phyloP scores from a whole-genome alignment of 2,329 filamentous ascomycete genomes.

The Aspergillus calidoustus region DNA sequence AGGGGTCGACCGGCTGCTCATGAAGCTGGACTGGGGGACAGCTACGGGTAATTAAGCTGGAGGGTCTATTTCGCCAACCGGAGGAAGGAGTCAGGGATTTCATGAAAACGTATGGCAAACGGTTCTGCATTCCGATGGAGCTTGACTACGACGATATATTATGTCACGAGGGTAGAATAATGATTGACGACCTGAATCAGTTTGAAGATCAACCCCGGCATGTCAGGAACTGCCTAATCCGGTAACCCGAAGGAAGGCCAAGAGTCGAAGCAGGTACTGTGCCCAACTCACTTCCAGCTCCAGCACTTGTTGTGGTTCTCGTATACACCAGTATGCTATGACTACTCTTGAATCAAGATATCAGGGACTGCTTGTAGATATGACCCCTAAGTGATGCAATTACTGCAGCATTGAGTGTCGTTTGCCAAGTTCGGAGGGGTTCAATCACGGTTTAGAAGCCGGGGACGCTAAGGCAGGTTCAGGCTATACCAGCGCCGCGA shows the following conservation, averaged over 20 bases:
- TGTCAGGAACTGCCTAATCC: constrained; percentile 16
- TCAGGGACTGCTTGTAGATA: not conserved
- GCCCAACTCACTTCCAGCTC: not conserved
- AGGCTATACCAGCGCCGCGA: not conserved
- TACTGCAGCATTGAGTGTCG: not conserved
- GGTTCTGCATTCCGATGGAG: constrained; percentile 2
- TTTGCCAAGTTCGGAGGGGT: constrained; percentile 1
- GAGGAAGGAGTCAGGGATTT: constrained; percentile 11
- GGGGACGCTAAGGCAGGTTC: constrained; percentile 8
- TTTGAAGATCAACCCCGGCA: not conserved
- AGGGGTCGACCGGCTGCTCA: constrained; percentile 81
- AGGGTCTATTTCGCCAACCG: not conserved
- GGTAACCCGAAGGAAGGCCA: constrained; percentile 17
- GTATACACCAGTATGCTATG: not conserved
- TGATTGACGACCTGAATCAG: not conserved
- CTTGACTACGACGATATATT: constrained; percentile 1
- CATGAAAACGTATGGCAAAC: not conserved
- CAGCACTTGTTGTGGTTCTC: not conserved
- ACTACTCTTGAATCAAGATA: not conserved
- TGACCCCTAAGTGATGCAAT: not conserved
- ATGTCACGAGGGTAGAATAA: constrained; percentile 5
- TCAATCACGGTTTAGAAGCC: not conserved
- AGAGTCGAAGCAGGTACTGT: not conserved
- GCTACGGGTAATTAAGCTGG: constrained; percentile 21
- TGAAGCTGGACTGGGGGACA: constrained; percentile 77